These are phyloP conservation scores for Filobasidium wieringae DNA, from an alignment of 768 basidiomycete species.

Conservation along the genomic window DNA sequence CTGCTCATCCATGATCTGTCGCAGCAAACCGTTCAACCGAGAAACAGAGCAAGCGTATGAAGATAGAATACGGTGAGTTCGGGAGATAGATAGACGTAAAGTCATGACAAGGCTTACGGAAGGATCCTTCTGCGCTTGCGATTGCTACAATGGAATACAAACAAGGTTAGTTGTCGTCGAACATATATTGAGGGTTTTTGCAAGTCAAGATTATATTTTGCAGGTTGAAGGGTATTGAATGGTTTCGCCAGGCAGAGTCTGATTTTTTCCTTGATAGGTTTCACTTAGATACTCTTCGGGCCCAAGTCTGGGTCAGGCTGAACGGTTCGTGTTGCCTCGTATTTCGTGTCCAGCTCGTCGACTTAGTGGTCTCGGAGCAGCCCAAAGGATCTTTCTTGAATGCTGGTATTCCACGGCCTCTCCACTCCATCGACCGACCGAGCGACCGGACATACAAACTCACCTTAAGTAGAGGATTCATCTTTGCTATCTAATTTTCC, in stretches of 20 bases:
- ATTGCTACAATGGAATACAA: no score
- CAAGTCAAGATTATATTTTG: conserved; percentile 5
- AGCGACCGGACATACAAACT: background rate
- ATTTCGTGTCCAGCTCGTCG: background rate
- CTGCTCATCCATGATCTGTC: conserved; percentile 37
- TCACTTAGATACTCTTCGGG: background rate
- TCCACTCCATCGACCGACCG: background rate
- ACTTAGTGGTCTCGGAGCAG: no score
- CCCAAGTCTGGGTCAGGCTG: background rate
- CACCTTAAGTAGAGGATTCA: conserved; percentile 13
- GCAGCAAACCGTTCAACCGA: background rate
- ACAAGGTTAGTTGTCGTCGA: no score
- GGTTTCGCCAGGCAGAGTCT: no score
- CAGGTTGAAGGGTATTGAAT: background rate
- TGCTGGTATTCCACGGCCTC: background rate
- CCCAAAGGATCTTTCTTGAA: no score
- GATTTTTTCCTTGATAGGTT: background rate
- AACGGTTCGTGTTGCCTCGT: background rate
- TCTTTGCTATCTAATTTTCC: background rate
- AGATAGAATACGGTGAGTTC: background rate
- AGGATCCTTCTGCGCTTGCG: background rate
- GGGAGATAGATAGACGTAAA: background rate
- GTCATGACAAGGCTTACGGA: no score
- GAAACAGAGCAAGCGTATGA: background rate
- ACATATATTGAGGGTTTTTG: no score